Evolutionary conservation across 1,284 basidiomycete species (phyloP), one percentile per base, ranked within the genome.

Genomic region (Heterobasidion occidentale): DNA sequence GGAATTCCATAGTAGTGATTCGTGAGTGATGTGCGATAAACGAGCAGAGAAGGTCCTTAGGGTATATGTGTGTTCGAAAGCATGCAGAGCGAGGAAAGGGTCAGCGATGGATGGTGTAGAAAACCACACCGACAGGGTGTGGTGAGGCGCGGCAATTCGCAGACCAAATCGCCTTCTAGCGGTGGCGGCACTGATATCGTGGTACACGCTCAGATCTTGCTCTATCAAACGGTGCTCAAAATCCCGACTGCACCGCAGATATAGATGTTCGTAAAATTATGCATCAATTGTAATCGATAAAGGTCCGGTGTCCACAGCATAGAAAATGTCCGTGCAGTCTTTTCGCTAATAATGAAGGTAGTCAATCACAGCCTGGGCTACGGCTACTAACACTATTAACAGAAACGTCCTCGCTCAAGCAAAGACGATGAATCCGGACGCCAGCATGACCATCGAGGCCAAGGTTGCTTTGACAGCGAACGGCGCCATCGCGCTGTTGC

Each of bases 401-500:
- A 27, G 27, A 27, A 27, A 5, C 27, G 38, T 42, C n/a, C 38
- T n/a, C 38, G 3, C 11, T 42, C 38, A 55, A 44, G 54, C 54
- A 50, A 55, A 17, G 6, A 47, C 27, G 17, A 44, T 12, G 54
- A 55, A 55, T 19, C 47, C 54, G 12, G 48, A 54, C n/a, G 54
- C 46, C 47, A 58, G 44, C 9, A 66, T 66, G 7, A 70, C 51
- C 35, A 77, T 57, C 27, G 63, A 65, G 55, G 36, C 60, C 58
- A 38, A 59, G 51, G 44, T 61, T 55, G n/a, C 63, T 54, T 44
- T 61, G 58, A 46, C 56, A 46, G 46, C 61, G 48, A 56, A 65
- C 55, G 5, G 61, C 63, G 65, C 53, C 14, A 56, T 47, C 17
- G 68, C 68, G 2, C 65, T 70, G 58, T 68, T 66, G 9, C 63